A percentile compares a stretch with the other conserved stretches of the same genome.
Conservation (phyloP, 768 basidiomycete genomes). For the Gautieria morchelliformis region DNA sequence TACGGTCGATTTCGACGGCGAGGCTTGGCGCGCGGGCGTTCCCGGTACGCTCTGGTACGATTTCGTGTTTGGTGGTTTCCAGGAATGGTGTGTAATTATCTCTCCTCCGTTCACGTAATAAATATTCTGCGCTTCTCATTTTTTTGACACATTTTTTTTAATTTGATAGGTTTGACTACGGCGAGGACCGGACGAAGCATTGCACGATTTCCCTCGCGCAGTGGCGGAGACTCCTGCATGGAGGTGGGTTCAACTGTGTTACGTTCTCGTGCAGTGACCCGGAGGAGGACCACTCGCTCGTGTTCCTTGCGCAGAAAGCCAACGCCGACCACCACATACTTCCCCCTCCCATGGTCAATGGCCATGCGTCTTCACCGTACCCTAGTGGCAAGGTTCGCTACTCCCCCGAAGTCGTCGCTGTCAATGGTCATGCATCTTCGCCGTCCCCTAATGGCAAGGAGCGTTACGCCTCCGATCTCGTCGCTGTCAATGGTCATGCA, state of each 20-base stretch:
- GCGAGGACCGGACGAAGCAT: slow-evolving; percentile 3
- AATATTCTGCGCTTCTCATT: background rate
- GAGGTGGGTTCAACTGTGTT: slow-evolving; percentile 4
- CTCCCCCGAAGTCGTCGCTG: no score
- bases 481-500: background rate
- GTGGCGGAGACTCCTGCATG: background rate
- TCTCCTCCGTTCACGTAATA: background rate
- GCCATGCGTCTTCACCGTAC: no score
- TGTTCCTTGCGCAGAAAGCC: slow-evolving; percentile 5
- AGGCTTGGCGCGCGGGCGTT: slow-evolving; percentile 2
- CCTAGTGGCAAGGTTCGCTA: no score
- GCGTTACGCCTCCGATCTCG: no score
- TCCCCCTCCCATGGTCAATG: background rate
- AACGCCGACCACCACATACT: background rate
- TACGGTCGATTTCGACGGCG: slow-evolving; percentile 13
- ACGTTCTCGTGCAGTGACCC: slow-evolving; percentile 4
- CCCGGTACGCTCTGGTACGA: slow-evolving; percentile 11
- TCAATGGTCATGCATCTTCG: no score
- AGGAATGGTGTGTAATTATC: slow-evolving; percentile 7
- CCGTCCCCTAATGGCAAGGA: no score
- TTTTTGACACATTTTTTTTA: background rate
- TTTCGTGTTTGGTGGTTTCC: slow-evolving; percentile 8
- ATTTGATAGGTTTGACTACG: slow-evolving; percentile 4
- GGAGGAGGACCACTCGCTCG: slow-evolving; percentile 6
- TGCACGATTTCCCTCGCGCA: slow-evolving; percentile 4